These are phyloP conservation scores for Mycena galericulata DNA, from an alignment of 768 basidiomycete genomes.

Conservation along the genomic window DNA sequence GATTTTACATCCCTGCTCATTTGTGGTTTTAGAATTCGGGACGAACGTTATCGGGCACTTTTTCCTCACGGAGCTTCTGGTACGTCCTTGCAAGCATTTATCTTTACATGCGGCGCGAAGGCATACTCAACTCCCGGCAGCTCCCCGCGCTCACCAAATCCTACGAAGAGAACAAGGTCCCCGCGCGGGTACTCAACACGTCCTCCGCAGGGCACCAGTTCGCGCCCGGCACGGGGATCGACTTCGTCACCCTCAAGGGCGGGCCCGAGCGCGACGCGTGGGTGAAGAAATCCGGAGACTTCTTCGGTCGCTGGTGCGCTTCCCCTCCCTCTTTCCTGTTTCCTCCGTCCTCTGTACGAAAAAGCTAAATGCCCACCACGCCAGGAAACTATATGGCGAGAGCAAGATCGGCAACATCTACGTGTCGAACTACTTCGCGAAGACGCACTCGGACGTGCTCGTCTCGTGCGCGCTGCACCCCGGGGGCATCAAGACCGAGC, in stretches of 20 bases:
- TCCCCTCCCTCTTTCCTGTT: neutral
- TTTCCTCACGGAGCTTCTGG: conserved; percentile 28
- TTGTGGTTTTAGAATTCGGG: conserved; percentile 31
- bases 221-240: conserved; percentile 5
- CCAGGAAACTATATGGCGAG: conserved; percentile 23
- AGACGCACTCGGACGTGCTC: conserved; percentile 43
- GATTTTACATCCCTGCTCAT: neutral
- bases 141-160: conserved; percentile 38
- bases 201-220: conserved; percentile 22
- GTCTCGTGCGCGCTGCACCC: conserved; percentile 44
- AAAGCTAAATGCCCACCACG: no score
- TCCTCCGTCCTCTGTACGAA: neutral
- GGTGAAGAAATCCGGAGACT: neutral
- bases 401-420: conserved; percentile 19
- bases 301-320: neutral
- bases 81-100: no score
- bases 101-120: no score
- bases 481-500: conserved; percentile 37
- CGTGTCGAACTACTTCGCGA: conserved; percentile 38
- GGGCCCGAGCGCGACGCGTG: conserved; percentile 23
- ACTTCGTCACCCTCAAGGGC: conserved; percentile 1
- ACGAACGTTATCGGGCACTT: conserved; percentile 34
- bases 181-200: conserved; percentile 43
- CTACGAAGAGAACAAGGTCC: conserved; percentile 27
- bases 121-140: neutral